These are phyloP conservation scores for Calamus simplicifolius DNA, from an alignment of 176 grass and related monocot species.

Conservation along the genomic window DNA sequence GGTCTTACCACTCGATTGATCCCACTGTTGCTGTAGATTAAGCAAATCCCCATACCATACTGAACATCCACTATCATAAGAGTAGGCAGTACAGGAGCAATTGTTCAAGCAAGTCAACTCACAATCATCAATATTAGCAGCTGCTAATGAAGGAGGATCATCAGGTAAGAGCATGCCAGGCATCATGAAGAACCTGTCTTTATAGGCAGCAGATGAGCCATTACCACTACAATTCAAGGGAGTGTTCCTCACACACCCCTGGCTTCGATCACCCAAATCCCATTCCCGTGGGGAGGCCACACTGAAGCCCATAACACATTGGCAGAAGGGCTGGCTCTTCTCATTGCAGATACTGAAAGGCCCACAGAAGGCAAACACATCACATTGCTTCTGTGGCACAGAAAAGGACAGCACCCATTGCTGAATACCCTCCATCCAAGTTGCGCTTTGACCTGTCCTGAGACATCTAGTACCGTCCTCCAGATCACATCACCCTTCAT, in stretches of 20 bases:
- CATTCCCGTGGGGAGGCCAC: slow-evolving; percentile 34
- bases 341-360: slow-evolving; percentile 53
- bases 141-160: slow-evolving; percentile 26
- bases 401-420: slow-evolving; percentile 16
- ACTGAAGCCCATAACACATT: slow-evolving; percentile 50
- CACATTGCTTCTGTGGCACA: slow-evolving; percentile 41
- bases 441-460: neutral
- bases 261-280: slow-evolving; percentile 36
- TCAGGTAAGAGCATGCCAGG: slow-evolving; percentile 30
- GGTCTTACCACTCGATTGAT: slow-evolving; percentile 25
- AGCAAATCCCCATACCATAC: slow-evolving; percentile 51
- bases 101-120: slow-evolving; percentile 44
- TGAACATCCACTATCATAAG: slow-evolving; percentile 48
- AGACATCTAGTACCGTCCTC: slow-evolving; percentile 20
- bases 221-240: slow-evolving; percentile 47
- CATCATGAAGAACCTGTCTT: slow-evolving; percentile 59
- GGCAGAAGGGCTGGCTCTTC: slow-evolving; percentile 33
- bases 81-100: slow-evolving; percentile 63
- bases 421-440: neutral
- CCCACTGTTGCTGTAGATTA: slow-evolving; percentile 47
- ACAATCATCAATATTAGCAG: slow-evolving; percentile 30
- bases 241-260: slow-evolving; percentile 49
- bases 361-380: slow-evolving; percentile 56
- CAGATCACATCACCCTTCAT: neutral
- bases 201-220: slow-evolving; percentile 8